Evolutionary conservation across 2,329 filamentous ascomycete species (phyloP), one percentile per base, ranked within the genome.

Genomic region (Clathrospora elynae): DNA sequence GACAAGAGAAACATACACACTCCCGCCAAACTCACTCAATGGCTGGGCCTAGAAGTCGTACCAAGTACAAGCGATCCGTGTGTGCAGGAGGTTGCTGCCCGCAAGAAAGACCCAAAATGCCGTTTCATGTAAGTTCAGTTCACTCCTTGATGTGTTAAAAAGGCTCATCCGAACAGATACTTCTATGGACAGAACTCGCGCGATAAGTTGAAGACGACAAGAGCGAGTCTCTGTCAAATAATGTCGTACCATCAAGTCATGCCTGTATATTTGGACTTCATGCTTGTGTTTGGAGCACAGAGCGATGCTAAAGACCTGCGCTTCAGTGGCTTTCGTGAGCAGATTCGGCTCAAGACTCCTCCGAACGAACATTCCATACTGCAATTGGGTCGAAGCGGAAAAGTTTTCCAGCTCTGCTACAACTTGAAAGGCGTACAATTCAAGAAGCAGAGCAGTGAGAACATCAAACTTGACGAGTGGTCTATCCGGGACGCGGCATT

Each of bases 241-340:
- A 8, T 65, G 18, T 56, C 56, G 0, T 63, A 42, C 30, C 68
- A 74, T 40, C 71, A 74, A 44, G 66, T 75, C 11, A 74, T 73
- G 70, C 70, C 72, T 0, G 50, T 41, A 7, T 73, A 67, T 32
- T 30, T 74, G 3, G 71, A 75, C 23, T 73, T 74, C 34, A 51
- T 75, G n/a, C 51, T 59, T 2, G 51, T 65, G 0, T 75, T 73
- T 42, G 72, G 71, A 2, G 36, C 44, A 3, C 63, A 70, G 24
- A 55, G 39, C 2, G 48, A 64, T 14, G 42, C 59, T 1, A 58
- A 42, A 7, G 67, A 73, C 23, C 45, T 68, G 2, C 55, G 62
- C 2, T 73, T 70, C 47, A 70, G 64, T 35, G 65, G 66, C 0
- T 74, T 75, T 41, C 64, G 60, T 2, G 60, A 66, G 12, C 62